Conservation (phyloP, 2,329 filamentous ascomycete genomes). For the Nemania serpens region DNA sequence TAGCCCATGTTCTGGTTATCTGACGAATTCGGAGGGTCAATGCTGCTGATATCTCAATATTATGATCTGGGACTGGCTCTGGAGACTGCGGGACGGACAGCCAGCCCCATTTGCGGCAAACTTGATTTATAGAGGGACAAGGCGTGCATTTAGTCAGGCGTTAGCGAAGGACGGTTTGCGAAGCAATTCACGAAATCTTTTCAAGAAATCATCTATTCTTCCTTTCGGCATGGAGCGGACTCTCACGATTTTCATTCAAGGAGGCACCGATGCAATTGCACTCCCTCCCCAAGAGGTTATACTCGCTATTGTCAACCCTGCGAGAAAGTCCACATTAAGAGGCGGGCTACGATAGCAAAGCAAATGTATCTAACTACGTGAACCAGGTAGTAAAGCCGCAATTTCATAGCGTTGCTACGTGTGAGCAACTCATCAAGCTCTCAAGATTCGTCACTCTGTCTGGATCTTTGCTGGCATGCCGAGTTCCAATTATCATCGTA, state of each 20-base stretch:
- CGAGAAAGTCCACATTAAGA: neutral
- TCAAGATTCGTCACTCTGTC: neutral
- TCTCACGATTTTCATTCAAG: neutral
- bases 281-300: neutral
- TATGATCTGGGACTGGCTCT: neutral
- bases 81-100: too few species aligned
- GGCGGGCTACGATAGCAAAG: neutral
- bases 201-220: neutral
- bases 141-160: conserved; percentile 16
- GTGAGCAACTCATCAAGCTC: neutral
- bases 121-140: conserved; percentile 18
- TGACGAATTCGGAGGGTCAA: too few species aligned
- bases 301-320: too few species aligned
- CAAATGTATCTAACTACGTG: neutral
- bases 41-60: neutral
- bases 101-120: neutral
- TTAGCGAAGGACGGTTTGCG: conserved; percentile 13
- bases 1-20: neutral
- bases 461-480: neutral
- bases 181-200: conserved; percentile 6
- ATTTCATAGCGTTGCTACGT: neutral
- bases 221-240: neutral
- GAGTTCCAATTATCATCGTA: neutral
- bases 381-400: too few species aligned
- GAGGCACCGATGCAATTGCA: neutral